Evolutionary conservation across 805 yeast species (phyloP), one percentile per base, ranked within the genome.

Genomic region (Zygoascus flipseniorum): DNA sequence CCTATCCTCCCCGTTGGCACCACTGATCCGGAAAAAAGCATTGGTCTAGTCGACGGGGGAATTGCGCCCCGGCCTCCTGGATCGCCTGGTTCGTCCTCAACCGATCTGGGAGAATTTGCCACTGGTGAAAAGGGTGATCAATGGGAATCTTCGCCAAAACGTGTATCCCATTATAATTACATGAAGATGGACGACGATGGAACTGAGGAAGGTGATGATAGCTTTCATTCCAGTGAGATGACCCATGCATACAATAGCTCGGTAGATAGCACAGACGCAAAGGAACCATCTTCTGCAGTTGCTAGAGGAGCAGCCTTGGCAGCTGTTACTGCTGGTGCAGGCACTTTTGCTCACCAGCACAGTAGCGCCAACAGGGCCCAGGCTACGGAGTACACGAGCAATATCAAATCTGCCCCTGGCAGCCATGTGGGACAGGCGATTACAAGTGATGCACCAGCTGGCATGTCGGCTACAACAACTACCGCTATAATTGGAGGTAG

Each of bases 141-240:
- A 14, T 65, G 65, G 65, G 65, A 42, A 8, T 18, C 44, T n/a
- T 62, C 71, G 13, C 72, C 73, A 10, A 67, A 68, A 52, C 58
- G 71, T 2, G 68, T 66, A 8, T 63, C 71, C 1, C 66, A 70
- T 13, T 58, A 63, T 53, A 68, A 69, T 50, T 69, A 69, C 61
- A 48, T 69, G 58, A 64, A 64, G 44, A 64, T 69, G 66, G 71
- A 69, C 48, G 56, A 54, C n/a, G 57, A 56, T 31, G 49, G 41
- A 31, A 14, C 18, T 14, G 48, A 19, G 8, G 47, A 23, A 5
- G 44, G 16, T 28, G 41, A 47, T 31, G 32, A 31, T 13, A 47
- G 48, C 37, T 31, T 49, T 48, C 28, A 45, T 16, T 48, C 54
- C 39, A 20, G 32, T 19, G 47, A 44, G 9, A 16, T 18, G 47